phyloP scores from a whole-genome alignment of 495 filamentous ascomycete genomes.

The Cairneyella variabilis region DNA sequence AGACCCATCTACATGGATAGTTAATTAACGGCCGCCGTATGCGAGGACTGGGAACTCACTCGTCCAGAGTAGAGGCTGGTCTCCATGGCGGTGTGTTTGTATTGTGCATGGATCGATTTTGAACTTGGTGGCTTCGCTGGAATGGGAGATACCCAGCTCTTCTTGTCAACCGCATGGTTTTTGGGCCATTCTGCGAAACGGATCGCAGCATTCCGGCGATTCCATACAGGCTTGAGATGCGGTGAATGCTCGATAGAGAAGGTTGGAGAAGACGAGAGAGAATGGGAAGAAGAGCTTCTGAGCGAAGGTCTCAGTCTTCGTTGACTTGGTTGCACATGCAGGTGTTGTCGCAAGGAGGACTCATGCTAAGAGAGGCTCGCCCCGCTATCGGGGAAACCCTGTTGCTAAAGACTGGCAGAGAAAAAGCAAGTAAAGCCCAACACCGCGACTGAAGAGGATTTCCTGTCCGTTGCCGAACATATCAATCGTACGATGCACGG shows the following conservation, averaged over 20 bases:
- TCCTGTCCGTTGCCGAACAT: too few species aligned
- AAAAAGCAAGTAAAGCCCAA: background rate
- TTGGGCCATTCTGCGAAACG: conserved; percentile 26
- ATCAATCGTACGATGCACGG: too few species aligned
- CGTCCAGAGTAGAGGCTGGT: conserved; percentile 78
- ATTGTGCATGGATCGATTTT: conserved; percentile 9
- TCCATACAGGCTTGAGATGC: conserved; percentile 23
- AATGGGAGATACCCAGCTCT: conserved; percentile 13
- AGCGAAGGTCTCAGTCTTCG: too few species aligned
- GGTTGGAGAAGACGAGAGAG: background rate
- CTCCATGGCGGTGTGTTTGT: conserved; percentile 62
- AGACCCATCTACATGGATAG: conserved; percentile 65
- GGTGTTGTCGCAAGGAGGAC: too few species aligned
- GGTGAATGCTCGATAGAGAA: background rate
- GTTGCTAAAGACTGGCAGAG: background rate
- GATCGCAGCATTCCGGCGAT: conserved; percentile 28
- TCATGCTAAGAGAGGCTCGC: background rate
- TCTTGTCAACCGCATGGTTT: conserved; percentile 19
- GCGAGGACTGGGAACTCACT: conserved; percentile 52
- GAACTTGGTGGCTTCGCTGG: background rate
- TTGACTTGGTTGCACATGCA: too few species aligned
- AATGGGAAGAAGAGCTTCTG: too few species aligned
- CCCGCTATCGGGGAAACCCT: conserved; percentile 3
- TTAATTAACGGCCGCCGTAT: background rate
- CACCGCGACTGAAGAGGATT: too few species aligned